These are phyloP conservation scores for Plantago rigida DNA, from an alignment of 305 asterid genomes.

Conservation along the genomic window DNA sequence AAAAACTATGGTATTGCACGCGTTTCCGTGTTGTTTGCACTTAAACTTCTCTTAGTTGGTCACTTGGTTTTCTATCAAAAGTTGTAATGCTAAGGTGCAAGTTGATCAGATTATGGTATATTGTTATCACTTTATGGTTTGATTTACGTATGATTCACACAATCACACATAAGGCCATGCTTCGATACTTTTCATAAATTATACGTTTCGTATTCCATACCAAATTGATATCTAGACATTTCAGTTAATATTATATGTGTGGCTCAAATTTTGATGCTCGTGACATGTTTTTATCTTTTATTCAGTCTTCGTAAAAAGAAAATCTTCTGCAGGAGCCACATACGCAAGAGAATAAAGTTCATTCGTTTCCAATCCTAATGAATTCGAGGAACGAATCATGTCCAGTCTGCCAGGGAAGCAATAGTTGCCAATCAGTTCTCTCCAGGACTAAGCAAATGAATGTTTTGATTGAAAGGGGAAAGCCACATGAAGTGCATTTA, in stretches of 20 bases:
- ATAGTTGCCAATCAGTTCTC: slow-evolving; percentile 59
- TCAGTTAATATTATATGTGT: background rate
- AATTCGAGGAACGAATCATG: slow-evolving; percentile 37
- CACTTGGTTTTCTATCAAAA: no score
- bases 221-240: background rate
- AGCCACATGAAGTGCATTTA: slow-evolving; percentile 61
- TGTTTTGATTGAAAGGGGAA: slow-evolving; percentile 49
- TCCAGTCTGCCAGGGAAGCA: slow-evolving; percentile 42
- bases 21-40: background rate
- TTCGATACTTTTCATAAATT: background rate
- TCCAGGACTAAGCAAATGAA: slow-evolving; percentile 84
- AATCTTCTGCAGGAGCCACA: slow-evolving; percentile 45
- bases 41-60: background rate
- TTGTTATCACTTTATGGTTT: background rate
- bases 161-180: background rate
- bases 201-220: background rate
- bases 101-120: background rate
- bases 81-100: background rate
- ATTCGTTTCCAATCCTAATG: slow-evolving; percentile 28
- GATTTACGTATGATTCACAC: background rate
- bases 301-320: slow-evolving; percentile 8
- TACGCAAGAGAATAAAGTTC: slow-evolving; percentile 31
- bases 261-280: background rate
- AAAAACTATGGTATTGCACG: slow-evolving; percentile 34
- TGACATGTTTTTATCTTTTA: background rate